Base-by-base conservation (phyloP, 805 yeast genomes). In the Myxozyma nipponensis region DNA sequence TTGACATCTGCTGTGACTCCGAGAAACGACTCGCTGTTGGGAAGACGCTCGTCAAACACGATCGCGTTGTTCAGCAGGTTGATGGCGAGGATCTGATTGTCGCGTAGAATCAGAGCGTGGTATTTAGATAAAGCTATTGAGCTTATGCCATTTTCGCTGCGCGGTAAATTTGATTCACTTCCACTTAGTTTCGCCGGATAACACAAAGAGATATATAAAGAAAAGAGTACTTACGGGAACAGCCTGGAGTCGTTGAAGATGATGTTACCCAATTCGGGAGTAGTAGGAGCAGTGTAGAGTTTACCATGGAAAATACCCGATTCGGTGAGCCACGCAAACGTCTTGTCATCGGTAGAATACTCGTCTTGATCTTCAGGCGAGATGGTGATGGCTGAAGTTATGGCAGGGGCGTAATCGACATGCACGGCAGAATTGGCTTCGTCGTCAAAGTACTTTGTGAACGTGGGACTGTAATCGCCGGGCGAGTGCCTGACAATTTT, bases 51-150 rank as follows among this genome's bases (percentile, higher is more conserved):
- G 35, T 72, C 69, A 44, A 66, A 73, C 1, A 76, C 77, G 3
- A 74, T 62, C 42, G 75, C 66, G 48, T 76, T 77, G 54, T 74
- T 78, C 30, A 83, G 64, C 49, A 78, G 77, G 56, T 81, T 82
- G 38, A 75, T 72, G 0, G 72, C 63, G 4, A 73, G 60, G 3
- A 79, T 52, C 18, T 75, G 62, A 45, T 73, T 73, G 1, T 74
- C 75, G 13, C 76, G 64, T 2, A 82, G 63, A 3, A 79, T 52
- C 0, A 82, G 53, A 1, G 82, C 59, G 62, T 83, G 85, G 56
- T 75, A 83, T 42, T 74, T 72, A 0, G 85, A 75, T 24, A 83
- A 58, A 1, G 75, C 53, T 1, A 80, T 60, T 6, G 76, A 70
- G 39, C 66, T 64, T 10, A 54, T 49, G 13, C 52, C 36, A 4